Base-by-base conservation (phyloP, 768 basidiomycete species). In the Lepiota subincarnata region DNA sequence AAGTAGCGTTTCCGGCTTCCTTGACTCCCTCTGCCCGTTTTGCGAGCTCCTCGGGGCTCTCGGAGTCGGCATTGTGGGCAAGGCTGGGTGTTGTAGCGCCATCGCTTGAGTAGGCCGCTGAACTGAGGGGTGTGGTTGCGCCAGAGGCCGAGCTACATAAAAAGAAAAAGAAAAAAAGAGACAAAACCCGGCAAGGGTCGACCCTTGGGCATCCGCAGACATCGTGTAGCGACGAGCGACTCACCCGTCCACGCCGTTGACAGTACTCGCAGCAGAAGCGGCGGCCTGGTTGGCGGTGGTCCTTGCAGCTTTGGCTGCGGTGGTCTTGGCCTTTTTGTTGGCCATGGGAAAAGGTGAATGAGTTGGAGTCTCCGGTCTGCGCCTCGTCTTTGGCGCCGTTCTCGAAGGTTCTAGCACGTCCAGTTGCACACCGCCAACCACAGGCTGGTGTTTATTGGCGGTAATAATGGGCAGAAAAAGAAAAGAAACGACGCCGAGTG, bases 1-100 rank as follows among this genome's bases (percentile, higher is more conserved):
- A 92, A 1, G 84, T 76, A 2, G 72, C 70, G 67, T 93, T 93
- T 12, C 91, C 91, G 50, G 80, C 70, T 62, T 89, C 89, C 66
- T 92, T 89, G 28, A 78, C 62, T 56, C 79, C 76, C 60, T 88
- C 84, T 6, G 86, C 84, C 16, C 71, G 72, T 42, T 72, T 71
- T 3, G 65, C 57, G 19, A 71, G 67, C 20, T 81, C 81, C 20
- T 71, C 71, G 19, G 52, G 54, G 31, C 52, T 41, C n/a, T 53
- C 45, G 41, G 37, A 31, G 13, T 39, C 20, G 48, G n/a, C 11
- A 1, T 31, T 31, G 14, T 24, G 20, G 48, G n/a, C 20, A n/a
- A 22, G 14, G 37, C 13, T 31, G 37, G 38, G 16, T 22, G 50
- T 19, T 31, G 26, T 2, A 20, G 44, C 13, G 26, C 44, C 44